A percentile compares a stretch with the other conserved stretches of the same genome.
phyloP scores from a whole-genome alignment of 257 asterid species.

The Penstemon davidsonii region DNA sequence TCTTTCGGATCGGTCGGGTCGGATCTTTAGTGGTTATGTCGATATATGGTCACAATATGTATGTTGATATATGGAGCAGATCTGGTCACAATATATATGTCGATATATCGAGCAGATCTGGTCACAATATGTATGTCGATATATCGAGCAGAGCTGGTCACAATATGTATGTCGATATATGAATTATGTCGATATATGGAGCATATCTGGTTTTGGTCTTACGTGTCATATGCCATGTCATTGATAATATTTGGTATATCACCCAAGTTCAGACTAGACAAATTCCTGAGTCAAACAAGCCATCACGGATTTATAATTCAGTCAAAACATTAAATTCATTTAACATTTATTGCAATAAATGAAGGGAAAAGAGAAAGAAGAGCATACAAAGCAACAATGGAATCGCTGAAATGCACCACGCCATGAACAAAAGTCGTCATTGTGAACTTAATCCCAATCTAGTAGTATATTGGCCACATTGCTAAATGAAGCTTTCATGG shows the following conservation, averaged over 20 bases:
- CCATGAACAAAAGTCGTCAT: conserved; percentile 89
- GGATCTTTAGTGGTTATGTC: too few relatives aligned
- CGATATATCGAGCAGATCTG: too few relatives aligned
- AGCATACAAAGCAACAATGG: conserved; percentile 88
- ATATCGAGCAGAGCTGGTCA: too few relatives aligned
- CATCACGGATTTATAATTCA: not conserved
- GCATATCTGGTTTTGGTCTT: too few relatives aligned
- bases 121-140: too few relatives aligned
- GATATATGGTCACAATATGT: too few relatives aligned
- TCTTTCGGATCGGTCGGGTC: too few relatives aligned
- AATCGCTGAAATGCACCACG: conserved; percentile 70
- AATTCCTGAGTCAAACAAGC: conserved; percentile 53
- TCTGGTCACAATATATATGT: too few relatives aligned
- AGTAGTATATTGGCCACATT: conserved; percentile 74
- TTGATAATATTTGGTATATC: conserved; percentile 17
- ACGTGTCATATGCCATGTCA: too few relatives aligned
- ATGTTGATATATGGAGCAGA: too few relatives aligned
- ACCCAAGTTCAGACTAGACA: conserved; percentile 81
- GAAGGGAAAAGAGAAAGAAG: not conserved
- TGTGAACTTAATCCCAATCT: conserved; percentile 86
- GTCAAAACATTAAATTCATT: not conserved
- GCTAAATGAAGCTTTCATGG: conserved; percentile 82
- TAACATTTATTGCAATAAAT: not conserved
- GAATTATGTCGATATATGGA: too few relatives aligned
- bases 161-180: too few relatives aligned